Evolutionary conservation across 495 filamentous ascomycete genomes (phyloP), one percentile per base, ranked within the genome.

Genomic region (Penicillium paradoxum): DNA sequence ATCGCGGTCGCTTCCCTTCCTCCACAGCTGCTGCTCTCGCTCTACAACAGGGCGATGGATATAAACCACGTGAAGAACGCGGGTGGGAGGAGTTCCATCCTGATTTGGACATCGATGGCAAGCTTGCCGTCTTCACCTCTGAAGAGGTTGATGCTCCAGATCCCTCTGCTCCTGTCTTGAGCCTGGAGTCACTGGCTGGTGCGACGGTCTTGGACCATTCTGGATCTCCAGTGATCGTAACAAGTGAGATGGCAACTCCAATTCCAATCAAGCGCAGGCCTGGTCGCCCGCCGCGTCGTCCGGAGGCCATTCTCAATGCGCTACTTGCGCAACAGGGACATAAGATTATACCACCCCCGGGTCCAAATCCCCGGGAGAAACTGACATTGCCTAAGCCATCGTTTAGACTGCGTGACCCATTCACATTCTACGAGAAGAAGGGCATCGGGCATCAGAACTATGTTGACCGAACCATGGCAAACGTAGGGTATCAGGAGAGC

Each of bases 41-140:
- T 21, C 81, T 90, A 21, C 89, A 89, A 43, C 88, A 92, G 57
- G 90, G 85, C 54, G 92, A 97, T 72, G 90, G 90, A 14, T 97
- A 96, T 71, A 97, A 99, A 65, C 93, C 93, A 3, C 79, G 93
- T 51, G 93, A 99, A 68, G 93, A 99, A 70, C 84, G 91, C 49
- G 88, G 89, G 13, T 99, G 91, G 88, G 89, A 95, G 61, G 95
- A 97, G 69, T 97, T 96, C 49, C 93, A 99, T 67, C 91, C 87
- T 11, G 87, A 96, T 59, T 79, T 99, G 30, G 91, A 97, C 67
- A 87, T 95, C 53, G 89, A 93, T 42, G 78, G 77, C 24, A 80
- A 76, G 15, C 83, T 97, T 44, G 82, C 83, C 34, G 75, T 96
- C 2, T 93, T 92, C 66, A 81, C 78, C 33, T 81, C 91, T 8